Evolutionary conservation across 306 rosid genomes (phyloP).

Genomic region (Inga laurina): DNA sequence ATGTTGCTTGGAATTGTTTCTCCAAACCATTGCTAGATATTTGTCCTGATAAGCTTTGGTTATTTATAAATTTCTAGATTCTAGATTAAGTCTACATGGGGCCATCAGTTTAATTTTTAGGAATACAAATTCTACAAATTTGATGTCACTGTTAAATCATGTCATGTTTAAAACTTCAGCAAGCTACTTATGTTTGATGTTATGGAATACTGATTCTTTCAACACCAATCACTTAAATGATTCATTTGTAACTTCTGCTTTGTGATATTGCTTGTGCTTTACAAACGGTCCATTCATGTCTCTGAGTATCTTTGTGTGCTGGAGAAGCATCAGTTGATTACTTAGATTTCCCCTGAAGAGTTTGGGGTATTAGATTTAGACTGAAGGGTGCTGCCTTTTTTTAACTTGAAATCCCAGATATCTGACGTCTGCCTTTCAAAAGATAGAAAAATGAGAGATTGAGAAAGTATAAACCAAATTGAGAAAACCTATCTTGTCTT

Average conservation of each 20-base stretch:
- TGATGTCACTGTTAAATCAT: not conserved
- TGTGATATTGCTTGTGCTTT: not conserved
- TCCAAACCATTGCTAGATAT: conserved; percentile 12
- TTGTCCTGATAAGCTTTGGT: not conserved
- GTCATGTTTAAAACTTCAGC: not conserved
- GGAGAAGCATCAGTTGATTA: not conserved
- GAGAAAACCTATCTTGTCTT: not conserved
- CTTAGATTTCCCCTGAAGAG: not conserved
- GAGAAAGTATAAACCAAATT: not conserved
- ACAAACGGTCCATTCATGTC: not conserved
- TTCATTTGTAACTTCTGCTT: not conserved
- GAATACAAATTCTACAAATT: conserved; percentile 8
- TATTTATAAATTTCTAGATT: conserved; percentile 1
- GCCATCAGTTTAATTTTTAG: not conserved
- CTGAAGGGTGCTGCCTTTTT: not conserved
- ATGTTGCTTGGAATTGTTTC: conserved; percentile 5
- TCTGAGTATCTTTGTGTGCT: not conserved
- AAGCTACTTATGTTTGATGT: not conserved
- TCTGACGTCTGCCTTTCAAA: not conserved
- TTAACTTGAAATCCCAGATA: not conserved
- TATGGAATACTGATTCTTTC: not conserved
- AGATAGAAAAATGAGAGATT: not conserved
- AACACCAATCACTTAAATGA: not conserved
- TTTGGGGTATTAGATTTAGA: not conserved
- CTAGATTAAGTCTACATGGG: not conserved